These are phyloP conservation scores for Heliosperma pusillum DNA, from an alignment of 148 eudicot genomes.

Conservation along the genomic window DNA sequence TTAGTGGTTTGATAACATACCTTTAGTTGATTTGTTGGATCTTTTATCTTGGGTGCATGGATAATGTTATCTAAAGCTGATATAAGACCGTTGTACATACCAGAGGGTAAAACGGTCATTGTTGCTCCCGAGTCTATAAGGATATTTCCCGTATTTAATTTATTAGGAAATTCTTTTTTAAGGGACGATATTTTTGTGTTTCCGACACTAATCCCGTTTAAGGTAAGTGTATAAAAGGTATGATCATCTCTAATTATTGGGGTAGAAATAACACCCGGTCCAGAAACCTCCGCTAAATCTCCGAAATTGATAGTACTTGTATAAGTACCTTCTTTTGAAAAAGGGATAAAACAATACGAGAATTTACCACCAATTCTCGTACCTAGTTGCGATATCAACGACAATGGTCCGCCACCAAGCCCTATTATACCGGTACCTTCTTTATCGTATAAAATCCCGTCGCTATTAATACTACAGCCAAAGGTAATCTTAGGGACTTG, in stretches of 20 bases:
- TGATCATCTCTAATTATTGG: conserved; percentile 27
- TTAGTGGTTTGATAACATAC: conserved; percentile 35
- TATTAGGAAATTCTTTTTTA: neutral
- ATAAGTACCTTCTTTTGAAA: neutral
- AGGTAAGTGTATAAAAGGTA: conserved; percentile 46
- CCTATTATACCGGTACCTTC: conserved; percentile 27
- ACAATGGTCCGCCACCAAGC: conserved; percentile 34
- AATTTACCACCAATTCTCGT: conserved; percentile 28
- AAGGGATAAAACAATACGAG: conserved; percentile 36
- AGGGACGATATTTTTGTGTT: conserved; percentile 2
- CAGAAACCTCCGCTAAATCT: conserved; percentile 26
- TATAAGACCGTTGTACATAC: conserved; percentile 13
- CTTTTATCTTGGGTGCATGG: conserved; percentile 4
- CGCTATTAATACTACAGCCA: conserved; percentile 27
- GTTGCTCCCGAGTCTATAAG: conserved; percentile 78
- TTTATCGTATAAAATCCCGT: conserved; percentile 8
- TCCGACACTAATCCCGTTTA: conserved; percentile 41
- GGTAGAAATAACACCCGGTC: conserved; percentile 43
- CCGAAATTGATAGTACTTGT: conserved; percentile 61
- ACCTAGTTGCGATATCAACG: conserved; percentile 24
- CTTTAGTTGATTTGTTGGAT: conserved; percentile 20
- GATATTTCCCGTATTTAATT: conserved; percentile 39
- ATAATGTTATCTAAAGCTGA: conserved; percentile 18
- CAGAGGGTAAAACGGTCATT: conserved; percentile 37
- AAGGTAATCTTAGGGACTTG: conserved; percentile 8